These are phyloP conservation scores for Cladosporium sp. DNA, from an alignment of 2,329 filamentous ascomycete genomes.

Conservation along the genomic window DNA sequence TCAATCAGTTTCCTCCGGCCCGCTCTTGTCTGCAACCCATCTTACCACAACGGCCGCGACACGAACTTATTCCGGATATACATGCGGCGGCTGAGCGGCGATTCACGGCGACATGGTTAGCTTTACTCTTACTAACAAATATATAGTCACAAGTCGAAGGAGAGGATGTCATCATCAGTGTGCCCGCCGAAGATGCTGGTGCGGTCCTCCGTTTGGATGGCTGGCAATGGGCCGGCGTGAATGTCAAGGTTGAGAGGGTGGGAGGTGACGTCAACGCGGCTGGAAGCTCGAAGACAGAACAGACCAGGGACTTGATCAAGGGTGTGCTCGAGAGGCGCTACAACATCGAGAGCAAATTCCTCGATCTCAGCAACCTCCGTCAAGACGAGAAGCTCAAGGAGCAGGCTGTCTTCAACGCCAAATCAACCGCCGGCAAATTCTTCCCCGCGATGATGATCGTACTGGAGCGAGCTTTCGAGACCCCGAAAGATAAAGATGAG, in stretches of 20 bases:
- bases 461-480: constrained; percentile 75
- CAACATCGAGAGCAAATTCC: constrained; percentile 67
- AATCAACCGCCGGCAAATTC: constrained; percentile 75
- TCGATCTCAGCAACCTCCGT: constrained; percentile 78
- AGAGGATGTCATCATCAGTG: constrained; percentile 39
- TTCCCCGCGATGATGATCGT: constrained; percentile 91
- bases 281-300: constrained; percentile 49
- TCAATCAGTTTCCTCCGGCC: constrained; percentile 25
- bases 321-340: constrained; percentile 75
- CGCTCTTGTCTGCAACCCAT: constrained; percentile 32
- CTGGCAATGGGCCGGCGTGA: constrained; percentile 42
- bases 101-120: background rate
- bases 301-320: constrained; percentile 63
- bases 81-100: background rate
- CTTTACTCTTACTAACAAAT: constrained; percentile 28
- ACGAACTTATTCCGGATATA: constrained; percentile 17
- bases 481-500: constrained; percentile 68
- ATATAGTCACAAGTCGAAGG: constrained; percentile 38
- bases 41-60: constrained; percentile 36
- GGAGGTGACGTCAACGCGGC: constrained; percentile 25
- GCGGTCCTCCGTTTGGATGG: constrained; percentile 42
- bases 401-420: constrained; percentile 73
- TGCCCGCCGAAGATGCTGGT: constrained; percentile 38
- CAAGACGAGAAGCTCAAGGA: constrained; percentile 69
- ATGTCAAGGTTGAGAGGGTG: constrained; percentile 38